Evolutionary conservation across 2,329 filamentous ascomycete genomes (phyloP).

Genomic region (Fusarium nanum): DNA sequence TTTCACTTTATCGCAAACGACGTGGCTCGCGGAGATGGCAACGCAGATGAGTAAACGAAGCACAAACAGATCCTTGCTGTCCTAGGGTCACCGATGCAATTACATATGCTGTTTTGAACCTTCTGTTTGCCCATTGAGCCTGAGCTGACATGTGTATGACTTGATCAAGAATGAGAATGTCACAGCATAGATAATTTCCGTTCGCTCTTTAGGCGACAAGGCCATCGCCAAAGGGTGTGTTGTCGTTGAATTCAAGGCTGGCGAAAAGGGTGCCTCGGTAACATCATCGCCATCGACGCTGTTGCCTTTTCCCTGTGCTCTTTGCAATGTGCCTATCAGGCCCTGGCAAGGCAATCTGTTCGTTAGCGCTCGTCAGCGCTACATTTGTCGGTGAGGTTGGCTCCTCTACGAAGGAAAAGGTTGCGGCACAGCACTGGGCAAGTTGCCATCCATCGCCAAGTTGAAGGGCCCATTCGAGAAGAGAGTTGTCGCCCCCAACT

Average conservation of each 20-base stretch:
- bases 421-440: constrained; percentile 28
- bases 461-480: not conserved
- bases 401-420: constrained; percentile 13
- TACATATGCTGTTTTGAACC: constrained; percentile 17
- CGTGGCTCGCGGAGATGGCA: constrained; percentile 8
- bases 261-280: constrained; percentile 11
- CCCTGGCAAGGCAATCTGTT: constrained; percentile 5
- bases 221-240: not conserved
- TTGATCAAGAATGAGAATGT: constrained; percentile 7
- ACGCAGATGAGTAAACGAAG: constrained; percentile 2
- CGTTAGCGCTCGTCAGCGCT: constrained; percentile 9
- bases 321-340: constrained; percentile 3
- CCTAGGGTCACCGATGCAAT: constrained; percentile 10
- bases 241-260: constrained; percentile 23
- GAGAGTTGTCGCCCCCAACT: constrained; percentile 13
- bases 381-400: constrained; percentile 17
- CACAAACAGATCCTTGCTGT: constrained; percentile 21
- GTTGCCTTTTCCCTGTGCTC: constrained; percentile 18
- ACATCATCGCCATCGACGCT: constrained; percentile 5
- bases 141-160: constrained; percentile 31
- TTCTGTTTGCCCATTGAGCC: constrained; percentile 3
- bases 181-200: not conserved
- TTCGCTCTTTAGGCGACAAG: not conserved
- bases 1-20: constrained; percentile 19
- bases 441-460: constrained; percentile 13